These are phyloP conservation scores for Chaetomium cochliodes DNA, from an alignment of 495 filamentous ascomycete genomes.

Conservation along the genomic window DNA sequence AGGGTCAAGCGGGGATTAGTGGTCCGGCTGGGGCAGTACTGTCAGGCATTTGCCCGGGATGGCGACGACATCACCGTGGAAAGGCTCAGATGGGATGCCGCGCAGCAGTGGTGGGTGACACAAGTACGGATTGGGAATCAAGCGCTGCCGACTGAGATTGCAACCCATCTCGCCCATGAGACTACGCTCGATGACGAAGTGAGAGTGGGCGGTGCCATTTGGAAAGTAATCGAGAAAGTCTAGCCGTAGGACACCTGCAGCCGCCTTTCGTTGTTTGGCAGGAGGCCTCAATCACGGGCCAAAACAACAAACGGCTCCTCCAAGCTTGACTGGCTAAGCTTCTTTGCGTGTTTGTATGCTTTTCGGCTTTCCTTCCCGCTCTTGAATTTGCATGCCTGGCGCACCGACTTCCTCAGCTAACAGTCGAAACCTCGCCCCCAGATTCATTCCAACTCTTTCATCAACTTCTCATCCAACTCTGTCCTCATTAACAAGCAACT, in stretches of 20 bases:
- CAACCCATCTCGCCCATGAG: slow-evolving; percentile 19
- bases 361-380: neutral
- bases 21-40: slow-evolving; percentile 48
- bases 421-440: no score
- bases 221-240: slow-evolving; percentile 28
- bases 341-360: neutral
- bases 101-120: slow-evolving; percentile 21
- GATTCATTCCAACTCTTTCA: neutral
- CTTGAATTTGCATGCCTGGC: neutral
- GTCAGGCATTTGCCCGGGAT: slow-evolving; percentile 47
- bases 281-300: neutral
- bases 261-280: neutral
- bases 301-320: neutral
- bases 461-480: neutral
- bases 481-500: neutral
- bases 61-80: slow-evolving; percentile 42
- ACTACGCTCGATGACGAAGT: slow-evolving; percentile 20
- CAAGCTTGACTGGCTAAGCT: neutral
- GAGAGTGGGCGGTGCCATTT: slow-evolving; percentile 20
- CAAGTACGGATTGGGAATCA: slow-evolving; percentile 23
- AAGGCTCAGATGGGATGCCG: slow-evolving; percentile 43
- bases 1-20: slow-evolving; percentile 42
- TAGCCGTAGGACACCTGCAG: neutral
- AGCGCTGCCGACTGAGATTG: slow-evolving; percentile 22
- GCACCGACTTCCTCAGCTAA: no score